A percentile compares a stretch with the other conserved stretches of the same genome.
Conservation (phyloP, 768 basidiomycete species). For the Dioszegia crocea region DNA sequence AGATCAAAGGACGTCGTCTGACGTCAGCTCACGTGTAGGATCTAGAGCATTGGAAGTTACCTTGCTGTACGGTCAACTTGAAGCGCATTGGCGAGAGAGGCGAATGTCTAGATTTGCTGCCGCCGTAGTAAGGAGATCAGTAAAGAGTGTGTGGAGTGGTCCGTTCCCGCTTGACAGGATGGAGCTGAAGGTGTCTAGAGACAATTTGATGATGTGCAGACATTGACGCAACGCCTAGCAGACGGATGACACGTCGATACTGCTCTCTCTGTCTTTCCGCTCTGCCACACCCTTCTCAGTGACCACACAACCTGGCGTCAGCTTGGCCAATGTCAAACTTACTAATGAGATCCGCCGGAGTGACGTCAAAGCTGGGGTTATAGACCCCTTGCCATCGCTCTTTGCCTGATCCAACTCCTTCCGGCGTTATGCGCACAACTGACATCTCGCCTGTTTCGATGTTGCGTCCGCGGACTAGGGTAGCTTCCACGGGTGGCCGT, state of each 20-base stretch:
- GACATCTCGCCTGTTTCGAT: conserved; percentile 62
- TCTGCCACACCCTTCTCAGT: conserved; percentile 92
- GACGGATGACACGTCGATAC: conserved; percentile 64
- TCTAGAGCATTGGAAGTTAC: too few relatives aligned
- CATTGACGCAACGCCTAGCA: too few relatives aligned
- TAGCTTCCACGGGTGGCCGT: conserved; percentile 78
- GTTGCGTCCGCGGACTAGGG: conserved; percentile 75
- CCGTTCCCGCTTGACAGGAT: too few relatives aligned
- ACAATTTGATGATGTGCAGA: too few relatives aligned
- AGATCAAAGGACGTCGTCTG: too few relatives aligned
- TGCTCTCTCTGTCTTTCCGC: conserved; percentile 58
- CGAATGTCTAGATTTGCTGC: too few relatives aligned
- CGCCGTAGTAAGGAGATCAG: too few relatives aligned
- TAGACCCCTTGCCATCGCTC: conserved; percentile 55
- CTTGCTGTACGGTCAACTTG: too few relatives aligned
- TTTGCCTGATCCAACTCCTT: conserved; percentile 48
- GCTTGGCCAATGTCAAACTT: conserved; percentile 52
- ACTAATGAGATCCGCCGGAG: conserved; percentile 87
- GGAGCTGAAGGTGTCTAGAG: too few relatives aligned
- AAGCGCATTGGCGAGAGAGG: too few relatives aligned
- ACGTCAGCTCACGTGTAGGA: too few relatives aligned
- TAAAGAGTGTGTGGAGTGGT: too few relatives aligned
- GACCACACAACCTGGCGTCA: conserved; percentile 56
- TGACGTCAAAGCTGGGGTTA: conserved; percentile 96
- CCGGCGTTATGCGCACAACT: conserved; percentile 78